Percentiles rank a stretch among this genome's conserved stretches.
Conservation (phyloP, 768 basidiomycete species). For the Phaffia australis region DNA sequence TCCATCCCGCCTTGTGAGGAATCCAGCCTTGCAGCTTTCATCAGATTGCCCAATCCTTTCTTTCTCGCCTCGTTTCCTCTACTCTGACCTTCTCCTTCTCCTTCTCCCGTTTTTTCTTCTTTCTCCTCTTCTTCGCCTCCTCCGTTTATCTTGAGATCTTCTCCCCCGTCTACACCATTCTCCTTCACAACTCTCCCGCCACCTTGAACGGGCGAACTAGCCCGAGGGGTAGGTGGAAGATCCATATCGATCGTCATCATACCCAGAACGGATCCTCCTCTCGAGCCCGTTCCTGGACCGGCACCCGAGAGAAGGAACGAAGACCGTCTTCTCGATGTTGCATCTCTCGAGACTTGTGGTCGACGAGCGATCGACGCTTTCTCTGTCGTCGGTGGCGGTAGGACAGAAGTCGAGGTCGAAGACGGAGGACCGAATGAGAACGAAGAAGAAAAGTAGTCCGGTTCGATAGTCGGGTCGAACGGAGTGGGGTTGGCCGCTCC, state of each 20-base stretch:
- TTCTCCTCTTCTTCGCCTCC: not conserved
- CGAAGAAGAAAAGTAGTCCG: not conserved
- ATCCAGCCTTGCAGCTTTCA: constrained; percentile 85
- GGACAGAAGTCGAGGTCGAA: not conserved
- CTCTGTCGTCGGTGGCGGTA: not conserved
- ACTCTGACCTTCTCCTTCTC: not conserved
- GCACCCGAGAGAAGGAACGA: constrained; percentile 38
- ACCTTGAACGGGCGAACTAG: not conserved
- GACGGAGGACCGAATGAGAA: not conserved
- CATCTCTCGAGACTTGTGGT: not conserved
- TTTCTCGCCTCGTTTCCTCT: constrained; percentile 35
- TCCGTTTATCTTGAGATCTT: not conserved
- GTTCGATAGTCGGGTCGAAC: constrained; percentile 2
- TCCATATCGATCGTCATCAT: constrained; percentile 81
- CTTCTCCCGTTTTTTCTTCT: not conserved
- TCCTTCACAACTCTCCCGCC: not conserved
- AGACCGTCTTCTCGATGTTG: constrained; percentile 23
- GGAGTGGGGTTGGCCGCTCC: not conserved
- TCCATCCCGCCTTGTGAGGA: constrained; percentile 41
- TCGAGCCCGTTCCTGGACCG: constrained; percentile 42
- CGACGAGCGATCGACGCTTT: constrained; percentile 18
- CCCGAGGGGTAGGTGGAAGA: constrained; percentile 45
- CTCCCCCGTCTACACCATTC: not conserved
- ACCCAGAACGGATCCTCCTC: constrained; percentile 41
- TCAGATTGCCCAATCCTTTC: constrained; percentile 65